Evolutionary conservation across 2,329 filamentous ascomycete species (phyloP).

Genomic region (Phaeosphaeriaceae sp.): DNA sequence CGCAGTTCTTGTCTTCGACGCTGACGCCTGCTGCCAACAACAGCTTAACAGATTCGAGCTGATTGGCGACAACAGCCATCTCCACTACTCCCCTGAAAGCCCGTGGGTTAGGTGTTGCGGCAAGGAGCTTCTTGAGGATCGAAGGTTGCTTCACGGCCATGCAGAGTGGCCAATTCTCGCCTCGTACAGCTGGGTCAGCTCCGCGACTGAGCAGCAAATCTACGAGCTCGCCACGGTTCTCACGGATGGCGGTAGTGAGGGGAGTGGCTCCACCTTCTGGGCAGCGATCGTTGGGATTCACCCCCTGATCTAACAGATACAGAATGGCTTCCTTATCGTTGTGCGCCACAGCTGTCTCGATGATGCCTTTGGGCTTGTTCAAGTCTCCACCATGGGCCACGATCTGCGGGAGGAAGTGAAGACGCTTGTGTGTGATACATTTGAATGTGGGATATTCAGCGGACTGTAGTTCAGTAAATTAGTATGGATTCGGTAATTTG

Average conservation of each 20-base stretch:
- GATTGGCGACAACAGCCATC: conserved; percentile 70
- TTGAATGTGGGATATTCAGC: conserved; percentile 73
- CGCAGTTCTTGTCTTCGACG: conserved; percentile 75
- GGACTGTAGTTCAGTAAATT: conserved; percentile 39
- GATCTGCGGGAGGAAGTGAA: conserved; percentile 66
- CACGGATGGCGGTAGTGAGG: conserved; percentile 70
- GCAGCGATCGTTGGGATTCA: conserved; percentile 67
- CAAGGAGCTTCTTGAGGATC: conserved; percentile 66
- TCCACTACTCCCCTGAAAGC: conserved; percentile 72
- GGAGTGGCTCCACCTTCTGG: conserved; percentile 64
- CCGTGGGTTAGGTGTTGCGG: conserved; percentile 63
- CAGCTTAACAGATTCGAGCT: conserved; percentile 71
- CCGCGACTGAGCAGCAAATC: conserved; percentile 65
- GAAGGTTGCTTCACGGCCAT: conserved; percentile 70
- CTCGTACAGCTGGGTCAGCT: conserved; percentile 68
- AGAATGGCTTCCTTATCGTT: conserved; percentile 68
- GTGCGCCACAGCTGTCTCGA: conserved; percentile 68
- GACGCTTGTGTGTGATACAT: conserved; percentile 70
- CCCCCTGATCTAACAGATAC: conserved; percentile 66
- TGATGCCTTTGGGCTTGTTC: conserved; percentile 67
- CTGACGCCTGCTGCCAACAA: conserved; percentile 69
- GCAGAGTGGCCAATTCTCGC: conserved; percentile 74
- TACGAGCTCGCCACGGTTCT: conserved; percentile 66
- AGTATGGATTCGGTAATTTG: no score
- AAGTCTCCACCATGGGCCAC: conserved; percentile 66